Evolutionary conservation across 1,284 basidiomycete genomes (phyloP).

Genomic region (Trichosporon sp.): DNA sequence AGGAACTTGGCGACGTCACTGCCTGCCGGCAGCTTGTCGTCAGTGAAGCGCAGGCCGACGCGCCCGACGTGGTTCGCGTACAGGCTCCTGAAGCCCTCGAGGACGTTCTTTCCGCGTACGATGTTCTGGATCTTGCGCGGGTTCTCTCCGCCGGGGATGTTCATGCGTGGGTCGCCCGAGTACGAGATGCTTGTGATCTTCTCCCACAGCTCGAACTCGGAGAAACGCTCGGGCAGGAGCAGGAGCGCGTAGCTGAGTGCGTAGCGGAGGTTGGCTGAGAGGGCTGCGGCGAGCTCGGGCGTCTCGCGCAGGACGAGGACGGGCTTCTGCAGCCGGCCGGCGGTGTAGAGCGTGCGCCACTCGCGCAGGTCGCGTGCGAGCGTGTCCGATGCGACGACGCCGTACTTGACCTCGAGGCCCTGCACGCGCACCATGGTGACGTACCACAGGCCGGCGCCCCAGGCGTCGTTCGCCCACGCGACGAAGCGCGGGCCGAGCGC

Average conservation of each 20-base stretch:
- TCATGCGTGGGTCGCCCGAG: conserved; percentile 81
- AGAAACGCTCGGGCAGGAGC: conserved; percentile 59
- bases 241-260: conserved; percentile 76
- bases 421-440: conserved; percentile 81
- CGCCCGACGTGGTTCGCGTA: conserved; percentile 76
- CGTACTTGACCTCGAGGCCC: conserved; percentile 89
- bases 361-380: conserved; percentile 84
- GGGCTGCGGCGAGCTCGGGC: conserved; percentile 79
- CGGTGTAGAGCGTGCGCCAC: conserved; percentile 90
- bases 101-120: conserved; percentile 64
- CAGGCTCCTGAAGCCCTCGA: conserved; percentile 75
- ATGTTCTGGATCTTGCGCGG: conserved; percentile 91
- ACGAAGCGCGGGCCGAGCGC: conserved; percentile 68
- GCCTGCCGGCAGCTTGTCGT: conserved; percentile 18
- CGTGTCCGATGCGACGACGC: conserved; percentile 87
- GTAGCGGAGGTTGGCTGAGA: conserved; percentile 87
- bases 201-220: conserved; percentile 77
- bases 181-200: conserved; percentile 85
- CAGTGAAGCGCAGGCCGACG: conserved; percentile 32
- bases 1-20: conserved; percentile 11
- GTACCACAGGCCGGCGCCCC: conserved; percentile 91
- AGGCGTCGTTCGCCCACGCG: conserved; percentile 63
- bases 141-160: conserved; percentile 84
- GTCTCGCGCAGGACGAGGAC: conserved; percentile 81
- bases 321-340: conserved; percentile 96